Percentiles rank a stretch among this genome's conserved stretches.
phyloP scores from a whole-genome alignment of 805 yeast species.

The Martiniozyma abietophila region DNA sequence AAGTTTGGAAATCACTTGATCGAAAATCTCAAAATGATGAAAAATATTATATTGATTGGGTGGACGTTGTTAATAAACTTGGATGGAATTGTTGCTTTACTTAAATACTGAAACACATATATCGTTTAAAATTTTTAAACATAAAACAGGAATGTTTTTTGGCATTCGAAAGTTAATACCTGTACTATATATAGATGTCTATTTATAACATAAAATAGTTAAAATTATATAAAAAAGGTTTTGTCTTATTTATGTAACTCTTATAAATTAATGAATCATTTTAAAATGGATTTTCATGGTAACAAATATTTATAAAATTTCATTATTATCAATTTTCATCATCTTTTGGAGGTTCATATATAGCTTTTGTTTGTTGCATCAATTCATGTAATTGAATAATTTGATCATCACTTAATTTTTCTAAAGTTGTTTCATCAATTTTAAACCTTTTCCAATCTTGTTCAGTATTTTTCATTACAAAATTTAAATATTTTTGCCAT shows the following conservation, averaged over 20 bases:
- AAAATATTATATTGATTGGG: conserved; percentile 33
- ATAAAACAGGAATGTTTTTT: too few species aligned
- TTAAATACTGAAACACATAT: too few species aligned
- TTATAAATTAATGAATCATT: too few species aligned
- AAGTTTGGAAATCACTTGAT: conserved; percentile 30
- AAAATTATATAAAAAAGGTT: not conserved
- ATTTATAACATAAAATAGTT: not conserved
- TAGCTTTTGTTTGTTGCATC: conserved; percentile 55
- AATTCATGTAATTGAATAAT: conserved; percentile 71
- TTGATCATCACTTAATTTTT: conserved; percentile 87
- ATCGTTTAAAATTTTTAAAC: too few species aligned
- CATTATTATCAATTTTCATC: conserved; percentile 2
- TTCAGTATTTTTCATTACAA: conserved; percentile 35
- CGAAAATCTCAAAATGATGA: conserved; percentile 14
- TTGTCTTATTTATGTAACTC: not conserved
- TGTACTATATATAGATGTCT: not conserved
- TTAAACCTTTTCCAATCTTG: conserved; percentile 57
- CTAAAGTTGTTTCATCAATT: conserved; percentile 55
- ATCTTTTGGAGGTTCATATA: conserved; percentile 14
- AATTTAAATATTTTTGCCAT: conserved; percentile 81
- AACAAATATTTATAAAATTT: not conserved
- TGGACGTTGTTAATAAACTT: conserved; percentile 28
- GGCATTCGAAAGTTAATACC: too few species aligned
- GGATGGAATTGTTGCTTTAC: conserved; percentile 33
- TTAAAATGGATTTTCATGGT: too few species aligned